Evolutionary conservation across 1,284 basidiomycete species (phyloP).

Genomic region (Phenoliferia sp.): DNA sequence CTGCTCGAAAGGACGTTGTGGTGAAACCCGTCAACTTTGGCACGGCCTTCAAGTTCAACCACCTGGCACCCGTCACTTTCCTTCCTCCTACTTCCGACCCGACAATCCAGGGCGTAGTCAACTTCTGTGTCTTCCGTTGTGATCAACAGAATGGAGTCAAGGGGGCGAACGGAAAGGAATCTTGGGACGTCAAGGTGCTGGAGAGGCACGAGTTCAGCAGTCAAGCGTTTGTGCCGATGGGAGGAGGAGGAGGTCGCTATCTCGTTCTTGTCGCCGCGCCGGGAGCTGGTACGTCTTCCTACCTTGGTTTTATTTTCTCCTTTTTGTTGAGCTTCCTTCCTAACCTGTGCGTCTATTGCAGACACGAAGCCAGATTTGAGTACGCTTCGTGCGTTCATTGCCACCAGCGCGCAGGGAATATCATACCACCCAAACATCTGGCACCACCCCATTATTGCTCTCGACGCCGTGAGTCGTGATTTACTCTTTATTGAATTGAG

Average conservation of each 20-base stretch:
- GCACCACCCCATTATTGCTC: slow-evolving; percentile 55
- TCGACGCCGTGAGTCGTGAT: slow-evolving; percentile 26
- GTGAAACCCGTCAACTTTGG: slow-evolving; percentile 80
- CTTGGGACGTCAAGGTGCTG: slow-evolving; percentile 52
- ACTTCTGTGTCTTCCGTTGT: slow-evolving; percentile 37
- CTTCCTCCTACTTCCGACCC: slow-evolving; percentile 2
- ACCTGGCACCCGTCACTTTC: slow-evolving; percentile 58
- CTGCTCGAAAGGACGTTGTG: slow-evolving; percentile 53
- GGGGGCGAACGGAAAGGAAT: slow-evolving; percentile 40
- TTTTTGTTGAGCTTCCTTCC: neutral
- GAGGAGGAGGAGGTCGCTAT: slow-evolving; percentile 53
- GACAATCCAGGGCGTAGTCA: slow-evolving; percentile 12
- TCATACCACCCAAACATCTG: slow-evolving; percentile 75
- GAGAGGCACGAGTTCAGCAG: slow-evolving; percentile 58
- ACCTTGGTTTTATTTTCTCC: neutral
- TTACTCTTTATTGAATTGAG: neutral
- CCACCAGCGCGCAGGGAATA: slow-evolving; percentile 71
- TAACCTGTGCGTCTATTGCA: slow-evolving; percentile 10
- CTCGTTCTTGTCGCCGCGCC: slow-evolving; percentile 78
- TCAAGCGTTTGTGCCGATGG: slow-evolving; percentile 86
- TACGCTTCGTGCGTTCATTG: slow-evolving; percentile 73
- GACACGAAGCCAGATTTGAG: slow-evolving; percentile 70
- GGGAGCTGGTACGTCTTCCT: slow-evolving; percentile 46
- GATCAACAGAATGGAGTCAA: slow-evolving; percentile 32
- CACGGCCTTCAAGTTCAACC: slow-evolving; percentile 84